A percentile compares a stretch with the other conserved stretches of the same genome.
Evolutionary conservation across 495 filamentous ascomycete species (phyloP).

Genomic region (Annulohypoxylon moriforme): DNA sequence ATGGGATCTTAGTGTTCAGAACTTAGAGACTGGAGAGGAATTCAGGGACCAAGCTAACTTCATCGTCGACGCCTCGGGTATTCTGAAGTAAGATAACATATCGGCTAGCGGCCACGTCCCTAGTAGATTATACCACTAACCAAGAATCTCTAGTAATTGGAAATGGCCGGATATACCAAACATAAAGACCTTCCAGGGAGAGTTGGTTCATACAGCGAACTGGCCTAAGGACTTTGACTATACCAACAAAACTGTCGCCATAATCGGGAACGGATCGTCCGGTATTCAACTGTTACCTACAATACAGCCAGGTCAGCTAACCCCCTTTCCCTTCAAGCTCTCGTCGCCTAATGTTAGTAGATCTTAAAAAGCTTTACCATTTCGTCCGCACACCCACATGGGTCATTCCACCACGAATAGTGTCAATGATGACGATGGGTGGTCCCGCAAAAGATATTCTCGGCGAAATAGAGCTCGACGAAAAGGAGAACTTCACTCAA

Average conservation of each 20-base stretch:
- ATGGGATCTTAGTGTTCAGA: slow-evolving; percentile 64
- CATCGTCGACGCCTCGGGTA: slow-evolving; percentile 68
- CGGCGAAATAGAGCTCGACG: slow-evolving; percentile 47
- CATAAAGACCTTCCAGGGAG: slow-evolving; percentile 60
- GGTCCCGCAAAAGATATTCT: slow-evolving; percentile 45
- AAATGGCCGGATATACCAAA: slow-evolving; percentile 69
- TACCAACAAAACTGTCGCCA: slow-evolving; percentile 66
- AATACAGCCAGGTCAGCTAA: slow-evolving; percentile 62
- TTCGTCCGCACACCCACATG: slow-evolving; percentile 72
- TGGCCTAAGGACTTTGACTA: slow-evolving; percentile 69
- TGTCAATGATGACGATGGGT: slow-evolving; percentile 58
- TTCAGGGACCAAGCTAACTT: slow-evolving; percentile 65
- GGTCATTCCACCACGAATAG: slow-evolving; percentile 67
- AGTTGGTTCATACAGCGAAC: slow-evolving; percentile 67
- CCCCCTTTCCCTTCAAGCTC: slow-evolving; percentile 54
- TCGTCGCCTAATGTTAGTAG: slow-evolving; percentile 44
- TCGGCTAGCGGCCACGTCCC: not conserved
- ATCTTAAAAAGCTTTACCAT: slow-evolving; percentile 58
- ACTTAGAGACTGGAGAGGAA: slow-evolving; percentile 57
- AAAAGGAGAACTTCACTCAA: slow-evolving; percentile 50
- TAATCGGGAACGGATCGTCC: slow-evolving; percentile 70
- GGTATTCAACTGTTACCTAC: slow-evolving; percentile 71
- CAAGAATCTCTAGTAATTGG: slow-evolving; percentile 62
- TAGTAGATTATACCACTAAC: slow-evolving; percentile 34
- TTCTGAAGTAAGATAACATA: slow-evolving; percentile 62